Conservation (phyloP, 2,329 filamentous ascomycete species). For the Fusarium sp. region DNA sequence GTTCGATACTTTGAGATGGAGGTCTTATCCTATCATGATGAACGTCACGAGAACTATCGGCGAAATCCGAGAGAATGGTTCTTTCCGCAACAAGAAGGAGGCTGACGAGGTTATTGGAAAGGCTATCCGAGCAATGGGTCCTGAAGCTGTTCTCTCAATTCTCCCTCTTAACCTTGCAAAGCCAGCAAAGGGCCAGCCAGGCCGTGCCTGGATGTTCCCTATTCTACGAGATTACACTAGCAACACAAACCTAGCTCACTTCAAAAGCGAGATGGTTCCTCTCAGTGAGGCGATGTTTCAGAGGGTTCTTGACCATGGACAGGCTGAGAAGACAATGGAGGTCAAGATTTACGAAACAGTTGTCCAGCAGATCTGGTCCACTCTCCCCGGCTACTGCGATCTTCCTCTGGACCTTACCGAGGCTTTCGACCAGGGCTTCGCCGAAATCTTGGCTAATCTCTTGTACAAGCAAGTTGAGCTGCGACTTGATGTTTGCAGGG, state of each 20-base stretch:
- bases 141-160: slow-evolving; percentile 81
- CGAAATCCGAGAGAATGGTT: slow-evolving; percentile 85
- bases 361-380: slow-evolving; percentile 94
- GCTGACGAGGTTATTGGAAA: slow-evolving; percentile 90
- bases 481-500: slow-evolving; percentile 86
- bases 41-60: slow-evolving; percentile 82
- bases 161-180: slow-evolving; percentile 87
- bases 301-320: slow-evolving; percentile 82
- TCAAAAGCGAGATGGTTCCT: slow-evolving; percentile 85
- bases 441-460: slow-evolving; percentile 89
- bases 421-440: slow-evolving; percentile 87
- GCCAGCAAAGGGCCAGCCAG: slow-evolving; percentile 79
- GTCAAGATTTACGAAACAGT: slow-evolving; percentile 98
- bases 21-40: slow-evolving; percentile 79
- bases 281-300: slow-evolving; percentile 92
- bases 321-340: slow-evolving; percentile 90
- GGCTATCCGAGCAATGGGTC: slow-evolving; percentile 89
- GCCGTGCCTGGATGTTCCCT: slow-evolving; percentile 93
- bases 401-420: slow-evolving; percentile 80
- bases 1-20: slow-evolving; percentile 89
- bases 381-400: slow-evolving; percentile 93
- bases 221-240: slow-evolving; percentile 88
- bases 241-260: slow-evolving; percentile 88
- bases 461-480: slow-evolving; percentile 92
- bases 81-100: slow-evolving; percentile 93